Evolutionary conservation across 805 yeast genomes (phyloP).

Genomic region (Nakazawaea pomicola): DNA sequence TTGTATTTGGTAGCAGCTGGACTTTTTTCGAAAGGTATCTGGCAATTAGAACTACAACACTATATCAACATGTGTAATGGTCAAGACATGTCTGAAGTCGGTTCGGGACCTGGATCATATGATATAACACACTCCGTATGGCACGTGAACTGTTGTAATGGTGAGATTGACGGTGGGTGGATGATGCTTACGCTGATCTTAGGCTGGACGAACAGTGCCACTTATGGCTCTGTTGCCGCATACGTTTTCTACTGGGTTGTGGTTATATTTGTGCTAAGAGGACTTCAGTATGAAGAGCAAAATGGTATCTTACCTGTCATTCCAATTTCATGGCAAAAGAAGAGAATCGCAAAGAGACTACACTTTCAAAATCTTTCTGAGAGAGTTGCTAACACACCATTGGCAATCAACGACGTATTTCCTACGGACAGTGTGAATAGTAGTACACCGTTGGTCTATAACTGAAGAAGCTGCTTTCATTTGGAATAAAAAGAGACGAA

Average conservation of each 20-base stretch:
- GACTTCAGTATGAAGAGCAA: slow-evolving; percentile 43
- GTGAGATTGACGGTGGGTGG: slow-evolving; percentile 43
- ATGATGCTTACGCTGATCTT: slow-evolving; percentile 41
- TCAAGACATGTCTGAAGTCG: slow-evolving; percentile 41
- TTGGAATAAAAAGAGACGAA: too few relatives aligned
- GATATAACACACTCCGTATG: slow-evolving; percentile 39
- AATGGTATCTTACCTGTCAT: slow-evolving; percentile 51
- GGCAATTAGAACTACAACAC: slow-evolving; percentile 40
- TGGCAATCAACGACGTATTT: too few relatives aligned
- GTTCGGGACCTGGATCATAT: slow-evolving; percentile 45
- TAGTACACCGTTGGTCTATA: too few relatives aligned
- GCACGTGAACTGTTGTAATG: slow-evolving; percentile 49
- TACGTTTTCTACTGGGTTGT: slow-evolving; percentile 35
- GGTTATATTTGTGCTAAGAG: slow-evolving; percentile 24
- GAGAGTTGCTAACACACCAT: slow-evolving; percentile 12
- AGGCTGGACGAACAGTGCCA: slow-evolving; percentile 95
- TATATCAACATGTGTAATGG: slow-evolving; percentile 38
- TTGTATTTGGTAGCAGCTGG: slow-evolving; percentile 43
- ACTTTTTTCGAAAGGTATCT: slow-evolving; percentile 38
- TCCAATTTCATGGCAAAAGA: slow-evolving; percentile 52
- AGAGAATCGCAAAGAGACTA: slow-evolving; percentile 37
- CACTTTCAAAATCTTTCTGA: slow-evolving; percentile 20
- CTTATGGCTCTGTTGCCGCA: slow-evolving; percentile 43
- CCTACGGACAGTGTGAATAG: too few relatives aligned
- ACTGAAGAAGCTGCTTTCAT: too few relatives aligned